Evolutionary conservation across 768 basidiomycete species (phyloP).

Genomic region (Phlebiopsis gigantea): DNA sequence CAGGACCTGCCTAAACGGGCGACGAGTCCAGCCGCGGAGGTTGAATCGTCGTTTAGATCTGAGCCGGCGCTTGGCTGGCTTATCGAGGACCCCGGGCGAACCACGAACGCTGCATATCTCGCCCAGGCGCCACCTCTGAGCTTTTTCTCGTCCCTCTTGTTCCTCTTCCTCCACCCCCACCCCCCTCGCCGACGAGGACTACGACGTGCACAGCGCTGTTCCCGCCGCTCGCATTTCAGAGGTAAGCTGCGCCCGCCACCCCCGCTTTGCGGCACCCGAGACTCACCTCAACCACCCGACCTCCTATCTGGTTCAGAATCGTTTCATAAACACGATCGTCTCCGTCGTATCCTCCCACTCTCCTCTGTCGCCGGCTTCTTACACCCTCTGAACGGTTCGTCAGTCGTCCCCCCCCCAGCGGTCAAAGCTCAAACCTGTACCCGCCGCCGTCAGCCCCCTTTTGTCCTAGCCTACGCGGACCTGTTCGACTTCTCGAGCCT

Average conservation of each 20-base stretch:
- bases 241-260: not conserved
- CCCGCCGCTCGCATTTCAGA: constrained; percentile 5
- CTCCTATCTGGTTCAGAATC: constrained; percentile 12
- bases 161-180: not conserved
- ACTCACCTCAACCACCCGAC: not conserved
- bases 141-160: not conserved
- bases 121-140: constrained; percentile 2
- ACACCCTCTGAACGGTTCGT: constrained; percentile 3
- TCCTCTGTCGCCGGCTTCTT: constrained; percentile 9
- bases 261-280: not conserved
- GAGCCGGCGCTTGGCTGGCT: not conserved
- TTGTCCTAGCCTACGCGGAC: not conserved
- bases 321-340: constrained; percentile 9
- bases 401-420: not conserved
- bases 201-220: constrained; percentile 10
- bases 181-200: constrained; percentile 9
- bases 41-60: not conserved
- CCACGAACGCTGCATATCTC: not conserved
- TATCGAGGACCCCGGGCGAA: constrained; percentile 6
- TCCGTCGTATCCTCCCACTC: constrained; percentile 9
- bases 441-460: not conserved
- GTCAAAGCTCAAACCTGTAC: not conserved
- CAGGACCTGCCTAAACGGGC: not conserved
- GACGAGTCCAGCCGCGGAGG: not conserved
- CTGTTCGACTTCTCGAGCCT: not conserved